Percentiles rank a stretch among this genome's conserved stretches.
phyloP scores from a whole-genome alignment of 768 basidiomycete genomes.

The Amanita pseudoporphyria region DNA sequence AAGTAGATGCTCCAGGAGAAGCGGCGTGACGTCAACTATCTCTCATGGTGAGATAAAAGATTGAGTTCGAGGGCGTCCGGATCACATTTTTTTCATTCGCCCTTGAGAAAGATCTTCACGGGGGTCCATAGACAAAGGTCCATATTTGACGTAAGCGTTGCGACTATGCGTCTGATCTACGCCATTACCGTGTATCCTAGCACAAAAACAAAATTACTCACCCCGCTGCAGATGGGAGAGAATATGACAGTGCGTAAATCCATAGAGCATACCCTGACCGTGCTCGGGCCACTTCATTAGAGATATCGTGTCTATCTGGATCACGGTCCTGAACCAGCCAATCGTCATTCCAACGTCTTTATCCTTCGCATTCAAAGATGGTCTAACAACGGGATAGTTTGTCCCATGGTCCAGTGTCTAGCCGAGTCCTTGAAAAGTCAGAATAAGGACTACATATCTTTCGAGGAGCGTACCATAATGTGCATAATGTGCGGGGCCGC shows the following conservation, averaged over 20 bases:
- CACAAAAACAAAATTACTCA: constrained; percentile 18
- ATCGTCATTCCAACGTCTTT: constrained; percentile 25
- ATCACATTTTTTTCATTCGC: constrained; percentile 61
- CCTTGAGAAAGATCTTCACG: constrained; percentile 56
- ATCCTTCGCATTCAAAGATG: constrained; percentile 21
- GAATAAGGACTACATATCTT: neutral
- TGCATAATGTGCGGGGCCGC: constrained; percentile 52
- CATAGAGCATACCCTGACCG: constrained; percentile 49
- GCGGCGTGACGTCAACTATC: constrained; percentile 48
- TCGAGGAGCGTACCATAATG: constrained; percentile 44
- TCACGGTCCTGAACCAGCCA: constrained; percentile 68
- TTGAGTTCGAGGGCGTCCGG: neutral
- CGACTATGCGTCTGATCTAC: constrained; percentile 50
- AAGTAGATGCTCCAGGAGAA: constrained; percentile 28
- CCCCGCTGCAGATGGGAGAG: constrained; percentile 63
- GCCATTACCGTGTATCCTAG: neutral
- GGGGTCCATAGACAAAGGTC: constrained; percentile 64
- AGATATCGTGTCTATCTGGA: constrained; percentile 43
- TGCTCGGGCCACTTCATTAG: constrained; percentile 37
- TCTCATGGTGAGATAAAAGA: constrained; percentile 15
- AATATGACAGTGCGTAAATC: constrained; percentile 51
- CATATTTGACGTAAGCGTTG: constrained; percentile 63
- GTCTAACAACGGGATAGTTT: constrained; percentile 47
- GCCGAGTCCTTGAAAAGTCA: constrained; percentile 4
- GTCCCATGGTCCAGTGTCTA: constrained; percentile 74